Evolutionary conservation across 768 basidiomycete genomes (phyloP), one percentile per base, ranked within the genome.

Genomic region (Boletus reticuloceps): DNA sequence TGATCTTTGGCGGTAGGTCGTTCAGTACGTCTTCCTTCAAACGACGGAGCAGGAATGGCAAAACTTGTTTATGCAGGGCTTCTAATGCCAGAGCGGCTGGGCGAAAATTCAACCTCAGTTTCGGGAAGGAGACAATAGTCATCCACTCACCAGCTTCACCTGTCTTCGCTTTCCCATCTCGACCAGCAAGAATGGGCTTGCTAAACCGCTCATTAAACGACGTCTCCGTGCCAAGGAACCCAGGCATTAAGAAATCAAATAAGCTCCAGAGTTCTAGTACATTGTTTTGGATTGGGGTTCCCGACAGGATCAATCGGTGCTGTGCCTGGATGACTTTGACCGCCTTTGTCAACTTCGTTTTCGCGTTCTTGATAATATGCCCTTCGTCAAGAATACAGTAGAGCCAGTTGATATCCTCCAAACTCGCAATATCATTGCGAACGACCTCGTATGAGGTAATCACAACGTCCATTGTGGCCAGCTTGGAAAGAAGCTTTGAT

Each of bases 231-330:
- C 97, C 97, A 49, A 99, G 76, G 75, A 99, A 98, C 5, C 97
- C 97, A 16, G 97, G 97, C 97, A 99, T 99, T 61, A 99, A 75
- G 75, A 98, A 99, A 73, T 99, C 97, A 71, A 99, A 99, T 42
- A 99, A 75, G 72, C 93, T 97, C 97, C 97, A 99, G 3, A 99
- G 76, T 69, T 99, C 97, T 47, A 99, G 77, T 3, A 99, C 94
- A 68, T 99, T 98, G 70, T 99, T 99, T 74, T 99, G 97, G 54
- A 99, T 98, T 0, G 97, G 97, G 7, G 97, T 99, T 37, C 97
- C 97, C 0, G 94, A 97, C 4, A 99, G 77, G 65, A 99, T 91
- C 20, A 99, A 78, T 22, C 97, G 87, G 73, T 99, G 97, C 54
- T 94, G 88, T 1, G 96, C 92, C 51, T 82, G 83, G 43, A 98